A percentile compares a stretch with the other conserved stretches of the same genome.
Evolutionary conservation across 176 grass and related monocot genomes (phyloP).

Genomic region (Pharus latifolius): DNA sequence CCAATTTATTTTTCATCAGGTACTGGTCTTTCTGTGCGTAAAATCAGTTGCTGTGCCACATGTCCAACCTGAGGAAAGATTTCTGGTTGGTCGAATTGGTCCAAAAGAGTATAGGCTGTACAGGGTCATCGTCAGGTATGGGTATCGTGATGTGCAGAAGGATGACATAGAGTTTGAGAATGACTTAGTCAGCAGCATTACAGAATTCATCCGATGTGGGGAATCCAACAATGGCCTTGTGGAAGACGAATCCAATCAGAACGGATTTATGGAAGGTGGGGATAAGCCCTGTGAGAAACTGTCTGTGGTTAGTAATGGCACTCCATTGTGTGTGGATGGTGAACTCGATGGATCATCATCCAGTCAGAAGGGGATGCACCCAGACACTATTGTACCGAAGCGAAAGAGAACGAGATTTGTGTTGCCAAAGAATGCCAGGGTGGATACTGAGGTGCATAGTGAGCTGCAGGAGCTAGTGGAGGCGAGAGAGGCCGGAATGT

Average conservation of each 20-base stretch:
- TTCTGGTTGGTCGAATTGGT: conserved; percentile 85
- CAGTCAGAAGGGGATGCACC: conserved; percentile 18
- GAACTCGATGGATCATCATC: conserved; percentile 12
- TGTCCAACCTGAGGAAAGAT: conserved; percentile 60
- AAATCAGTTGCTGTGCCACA: conserved; percentile 82
- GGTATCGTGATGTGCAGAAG: conserved; percentile 89
- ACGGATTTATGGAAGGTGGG: not conserved
- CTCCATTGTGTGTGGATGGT: conserved; percentile 29
- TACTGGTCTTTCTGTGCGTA: conserved; percentile 84
- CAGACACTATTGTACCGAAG: conserved; percentile 1
- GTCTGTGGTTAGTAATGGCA: conserved; percentile 35
- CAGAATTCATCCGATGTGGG: conserved; percentile 69
- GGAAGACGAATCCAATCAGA: not conserved
- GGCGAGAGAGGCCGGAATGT: conserved; percentile 91
- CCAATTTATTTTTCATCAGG: conserved; percentile 39
- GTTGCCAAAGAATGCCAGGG: conserved; percentile 56
- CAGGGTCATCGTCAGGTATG: conserved; percentile 79
- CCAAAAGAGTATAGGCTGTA: conserved; percentile 91
- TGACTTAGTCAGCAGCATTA: conserved; percentile 79
- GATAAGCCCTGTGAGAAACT: conserved; percentile 44
- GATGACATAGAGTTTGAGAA: conserved; percentile 95
- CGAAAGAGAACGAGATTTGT: conserved; percentile 54
- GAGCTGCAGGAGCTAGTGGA: conserved; percentile 92
- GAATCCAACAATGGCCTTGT: conserved; percentile 16
- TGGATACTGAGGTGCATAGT: conserved; percentile 27